phyloP scores from a whole-genome alignment of 768 basidiomycete species.

The Kwoniella sp. region DNA sequence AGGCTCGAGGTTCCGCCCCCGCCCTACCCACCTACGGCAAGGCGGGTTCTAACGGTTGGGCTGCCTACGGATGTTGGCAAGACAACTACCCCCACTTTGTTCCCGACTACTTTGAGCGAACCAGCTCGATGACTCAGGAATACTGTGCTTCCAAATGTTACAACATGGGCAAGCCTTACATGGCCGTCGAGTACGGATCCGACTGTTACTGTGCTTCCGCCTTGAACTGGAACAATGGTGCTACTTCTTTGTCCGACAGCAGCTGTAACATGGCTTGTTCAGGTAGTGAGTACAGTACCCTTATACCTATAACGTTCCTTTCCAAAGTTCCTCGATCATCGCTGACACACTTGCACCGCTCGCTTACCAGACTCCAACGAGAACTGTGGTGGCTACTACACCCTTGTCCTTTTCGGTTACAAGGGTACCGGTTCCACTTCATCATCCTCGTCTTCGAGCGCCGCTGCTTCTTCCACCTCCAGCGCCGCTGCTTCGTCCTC shows the following conservation, averaged over 20 bases:
- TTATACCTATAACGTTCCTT: no score
- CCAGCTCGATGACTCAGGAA: constrained; percentile 14
- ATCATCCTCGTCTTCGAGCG: neutral
- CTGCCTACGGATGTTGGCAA: constrained; percentile 15
- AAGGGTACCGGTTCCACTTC: constrained; percentile 1
- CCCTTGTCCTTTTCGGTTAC: constrained; percentile 9
- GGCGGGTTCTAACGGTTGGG: constrained; percentile 7
- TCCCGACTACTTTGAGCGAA: constrained; percentile 6
- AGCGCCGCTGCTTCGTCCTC: neutral
- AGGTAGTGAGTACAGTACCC: neutral
- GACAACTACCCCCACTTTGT: constrained; percentile 4
- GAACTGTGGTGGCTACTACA: constrained; percentile 16
- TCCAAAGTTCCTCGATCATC: no score
- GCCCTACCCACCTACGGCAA: constrained; percentile 6
- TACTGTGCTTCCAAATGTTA: constrained; percentile 15
- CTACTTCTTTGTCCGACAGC: neutral
- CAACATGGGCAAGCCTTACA: constrained; percentile 14
- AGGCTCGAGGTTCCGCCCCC: neutral
- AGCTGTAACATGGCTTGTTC: neutral
- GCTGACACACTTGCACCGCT: no score
- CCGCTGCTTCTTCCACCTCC: neutral
- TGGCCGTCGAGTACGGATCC: constrained; percentile 22
- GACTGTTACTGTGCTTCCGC: constrained; percentile 21
- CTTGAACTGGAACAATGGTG: constrained; percentile 1
- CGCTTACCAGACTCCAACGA: neutral